phyloP scores from a whole-genome alignment of 163 green algal species.

The Trebouxia gelatinosa region DNA sequence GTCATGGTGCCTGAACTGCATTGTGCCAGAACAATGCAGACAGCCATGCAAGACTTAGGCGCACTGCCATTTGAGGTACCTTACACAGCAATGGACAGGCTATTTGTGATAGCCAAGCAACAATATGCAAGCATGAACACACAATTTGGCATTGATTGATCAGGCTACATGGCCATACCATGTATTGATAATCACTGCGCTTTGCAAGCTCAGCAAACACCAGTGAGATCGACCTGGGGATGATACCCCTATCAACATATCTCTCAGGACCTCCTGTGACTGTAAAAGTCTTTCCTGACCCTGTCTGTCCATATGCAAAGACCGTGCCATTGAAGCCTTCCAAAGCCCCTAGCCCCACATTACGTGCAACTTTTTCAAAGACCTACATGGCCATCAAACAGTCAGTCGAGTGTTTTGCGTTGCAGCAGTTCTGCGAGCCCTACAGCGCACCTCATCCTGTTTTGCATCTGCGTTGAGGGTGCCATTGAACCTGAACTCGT shows the following conservation, averaged over 20 bases:
- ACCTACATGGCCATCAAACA: conserved; percentile 33
- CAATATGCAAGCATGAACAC: too few relatives aligned
- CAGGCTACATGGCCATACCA: conserved; percentile 61
- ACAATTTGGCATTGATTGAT: too few relatives aligned
- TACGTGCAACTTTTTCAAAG: conserved; percentile 48
- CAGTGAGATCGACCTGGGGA: conserved; percentile 63
- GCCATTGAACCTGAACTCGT: conserved; percentile 60
- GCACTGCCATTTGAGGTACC: too few relatives aligned
- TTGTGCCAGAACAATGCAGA: too few relatives aligned
- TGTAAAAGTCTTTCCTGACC: conserved; percentile 76
- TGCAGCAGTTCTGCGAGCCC: neutral
- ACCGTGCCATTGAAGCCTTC: conserved; percentile 87
- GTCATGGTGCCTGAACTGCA: too few relatives aligned
- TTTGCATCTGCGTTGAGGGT: conserved; percentile 51
- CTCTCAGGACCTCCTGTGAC: conserved; percentile 61
- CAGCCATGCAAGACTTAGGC: too few relatives aligned
- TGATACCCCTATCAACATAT: conserved; percentile 75
- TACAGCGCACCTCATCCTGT: conserved; percentile 52
- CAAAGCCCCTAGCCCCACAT: conserved; percentile 51
- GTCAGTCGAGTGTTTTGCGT: neutral
- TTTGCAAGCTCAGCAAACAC: conserved; percentile 58
- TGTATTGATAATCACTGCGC: conserved; percentile 37
- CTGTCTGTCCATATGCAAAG: conserved; percentile 89
- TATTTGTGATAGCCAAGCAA: too few relatives aligned
- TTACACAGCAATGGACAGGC: too few relatives aligned